These are phyloP conservation scores for Xylaria venustula DNA, from an alignment of 495 filamentous ascomycete species.

Conservation along the genomic window DNA sequence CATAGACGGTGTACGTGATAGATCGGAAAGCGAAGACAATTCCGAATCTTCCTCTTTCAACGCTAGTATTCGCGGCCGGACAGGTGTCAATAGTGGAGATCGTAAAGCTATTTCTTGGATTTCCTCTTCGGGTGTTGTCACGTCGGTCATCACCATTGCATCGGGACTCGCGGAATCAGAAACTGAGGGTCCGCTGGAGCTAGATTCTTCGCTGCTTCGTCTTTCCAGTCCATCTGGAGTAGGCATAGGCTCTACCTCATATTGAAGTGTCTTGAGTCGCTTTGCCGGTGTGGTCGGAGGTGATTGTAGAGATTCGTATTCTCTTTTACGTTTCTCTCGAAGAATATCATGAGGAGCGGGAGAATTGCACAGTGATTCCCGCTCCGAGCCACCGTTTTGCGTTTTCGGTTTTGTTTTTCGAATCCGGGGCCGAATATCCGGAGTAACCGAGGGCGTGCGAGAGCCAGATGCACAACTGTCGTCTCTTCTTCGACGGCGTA, in stretches of 20 bases:
- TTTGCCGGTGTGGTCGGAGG: constrained; percentile 48
- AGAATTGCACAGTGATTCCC: constrained; percentile 26
- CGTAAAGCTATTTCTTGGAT: constrained; percentile 31
- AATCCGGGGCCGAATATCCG: constrained; percentile 47
- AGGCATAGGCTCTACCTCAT: constrained; percentile 29
- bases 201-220: constrained; percentile 22
- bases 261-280: constrained; percentile 35
- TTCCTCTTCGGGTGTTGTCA: constrained; percentile 41
- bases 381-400: constrained; percentile 25
- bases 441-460: constrained; percentile 46
- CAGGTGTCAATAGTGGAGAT: constrained; percentile 39
- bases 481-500: constrained; percentile 43
- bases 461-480: constrained; percentile 40
- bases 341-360: constrained; percentile 17
- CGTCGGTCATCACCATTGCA: constrained; percentile 33
- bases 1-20: constrained; percentile 22
- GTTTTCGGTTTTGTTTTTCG: constrained; percentile 34
- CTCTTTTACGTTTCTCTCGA: constrained; percentile 33
- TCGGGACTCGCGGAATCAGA: constrained; percentile 24
- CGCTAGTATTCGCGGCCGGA: constrained; percentile 21
- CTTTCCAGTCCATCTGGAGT: constrained; percentile 23
- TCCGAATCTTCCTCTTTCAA: constrained; percentile 33
- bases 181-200: constrained; percentile 19
- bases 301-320: constrained; percentile 34
- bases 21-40: constrained; percentile 20